These are phyloP conservation scores for Paramecium biaurelia DNA, from an alignment of 73 alveolate species.

Conservation along the genomic window DNA sequence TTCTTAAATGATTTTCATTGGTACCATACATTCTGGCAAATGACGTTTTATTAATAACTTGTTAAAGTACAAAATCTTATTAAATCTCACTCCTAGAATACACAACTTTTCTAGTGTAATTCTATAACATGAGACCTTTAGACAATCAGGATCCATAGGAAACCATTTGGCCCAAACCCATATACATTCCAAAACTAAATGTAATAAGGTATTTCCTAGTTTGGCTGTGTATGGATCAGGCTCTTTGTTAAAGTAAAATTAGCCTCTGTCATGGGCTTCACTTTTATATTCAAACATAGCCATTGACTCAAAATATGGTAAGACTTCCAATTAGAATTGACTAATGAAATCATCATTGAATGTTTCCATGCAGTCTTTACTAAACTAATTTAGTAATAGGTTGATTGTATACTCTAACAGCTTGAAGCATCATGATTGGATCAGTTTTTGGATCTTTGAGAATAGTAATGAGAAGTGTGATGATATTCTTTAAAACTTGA, in stretches of 20 bases:
- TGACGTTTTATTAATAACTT: not conserved
- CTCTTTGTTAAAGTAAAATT: not conserved
- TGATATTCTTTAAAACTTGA: not conserved
- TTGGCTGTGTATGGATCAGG: constrained; percentile 24
- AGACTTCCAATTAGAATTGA: not conserved
- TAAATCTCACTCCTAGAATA: not conserved
- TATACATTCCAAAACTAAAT: constrained; percentile 57
- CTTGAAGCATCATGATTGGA: constrained; percentile 1
- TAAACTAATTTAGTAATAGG: not conserved
- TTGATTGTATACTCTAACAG: not conserved
- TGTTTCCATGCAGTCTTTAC: constrained; percentile 8
- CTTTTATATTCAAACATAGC: constrained; percentile 3
- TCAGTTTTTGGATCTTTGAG: constrained; percentile 26
- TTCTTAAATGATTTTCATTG: constrained; percentile 18
- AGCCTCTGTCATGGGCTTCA: constrained; percentile 10
- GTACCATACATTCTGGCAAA: constrained; percentile 23
- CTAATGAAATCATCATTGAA: constrained; percentile 36
- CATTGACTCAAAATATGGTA: not conserved
- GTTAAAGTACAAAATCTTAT: not conserved
- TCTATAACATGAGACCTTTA: constrained; percentile 30
- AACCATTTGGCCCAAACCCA: constrained; percentile 66
- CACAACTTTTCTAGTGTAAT: constrained; percentile 5
- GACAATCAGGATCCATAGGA: constrained; percentile 34
- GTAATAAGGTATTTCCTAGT: constrained; percentile 44
- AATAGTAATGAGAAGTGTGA: not conserved